Evolutionary conservation across 2,329 filamentous ascomycete species (phyloP).

Genomic region (Akanthomyces uredinophilus): DNA sequence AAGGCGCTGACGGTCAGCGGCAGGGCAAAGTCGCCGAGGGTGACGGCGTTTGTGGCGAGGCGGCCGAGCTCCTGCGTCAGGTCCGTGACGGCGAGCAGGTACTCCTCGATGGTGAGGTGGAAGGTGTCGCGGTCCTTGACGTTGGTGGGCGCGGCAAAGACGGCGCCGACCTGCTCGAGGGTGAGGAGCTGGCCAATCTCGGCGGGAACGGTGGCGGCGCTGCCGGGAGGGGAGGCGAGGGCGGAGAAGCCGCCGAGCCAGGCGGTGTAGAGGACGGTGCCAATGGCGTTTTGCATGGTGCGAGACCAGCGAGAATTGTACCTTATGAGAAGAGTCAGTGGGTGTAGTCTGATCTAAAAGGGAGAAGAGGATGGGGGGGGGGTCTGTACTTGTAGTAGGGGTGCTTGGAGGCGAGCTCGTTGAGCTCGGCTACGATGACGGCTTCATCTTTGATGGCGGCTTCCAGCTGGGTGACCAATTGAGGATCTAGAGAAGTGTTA

Average conservation of each 20-base stretch:
- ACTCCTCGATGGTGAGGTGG: slow-evolving; percentile 96
- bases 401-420: slow-evolving; percentile 70
- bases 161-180: slow-evolving; percentile 78
- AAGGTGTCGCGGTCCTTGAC: slow-evolving; percentile 85
- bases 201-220: slow-evolving; percentile 39
- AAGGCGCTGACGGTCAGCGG: slow-evolving; percentile 86
- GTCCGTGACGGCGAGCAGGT: slow-evolving; percentile 80
- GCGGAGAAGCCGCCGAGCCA: slow-evolving; percentile 72
- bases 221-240: slow-evolving; percentile 32
- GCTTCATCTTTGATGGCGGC: slow-evolving; percentile 68
- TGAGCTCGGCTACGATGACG: slow-evolving; percentile 64
- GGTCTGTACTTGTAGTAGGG: slow-evolving; percentile 84
- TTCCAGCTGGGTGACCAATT: slow-evolving; percentile 65
- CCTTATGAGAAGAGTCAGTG: slow-evolving; percentile 28
- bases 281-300: slow-evolving; percentile 73
- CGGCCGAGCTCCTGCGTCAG: slow-evolving; percentile 87
- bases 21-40: slow-evolving; percentile 78
- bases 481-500: slow-evolving; percentile 53
- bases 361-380: background rate
- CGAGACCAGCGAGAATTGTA: slow-evolving; percentile 84
- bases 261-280: slow-evolving; percentile 51
- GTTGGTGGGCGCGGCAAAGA: slow-evolving; percentile 82
- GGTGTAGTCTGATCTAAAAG: background rate
- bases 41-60: slow-evolving; percentile 90
- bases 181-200: slow-evolving; percentile 67